phyloP scores from a whole-genome alignment of 129 eudicot genomes.

The Flaveria ramosissima region DNA sequence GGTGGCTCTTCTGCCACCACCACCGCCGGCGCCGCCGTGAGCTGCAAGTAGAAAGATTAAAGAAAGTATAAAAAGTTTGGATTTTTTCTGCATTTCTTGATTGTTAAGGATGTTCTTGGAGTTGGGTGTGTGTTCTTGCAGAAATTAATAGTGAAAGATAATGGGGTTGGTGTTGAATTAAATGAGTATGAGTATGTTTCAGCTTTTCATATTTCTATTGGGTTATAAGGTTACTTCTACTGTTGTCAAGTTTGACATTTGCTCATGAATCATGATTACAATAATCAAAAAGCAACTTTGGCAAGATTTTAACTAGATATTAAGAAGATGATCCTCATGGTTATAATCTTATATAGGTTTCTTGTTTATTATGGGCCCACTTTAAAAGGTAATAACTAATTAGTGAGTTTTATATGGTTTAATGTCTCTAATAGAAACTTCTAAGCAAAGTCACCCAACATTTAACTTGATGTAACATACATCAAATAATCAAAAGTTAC shows the following conservation, averaged over 20 bases:
- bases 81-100: constrained; percentile 16
- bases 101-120: constrained; percentile 22
- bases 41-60: constrained; percentile 27
- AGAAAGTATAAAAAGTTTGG: constrained; percentile 24
- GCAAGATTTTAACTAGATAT: background rate
- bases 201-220: constrained; percentile 1
- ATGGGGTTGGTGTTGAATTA: constrained; percentile 41
- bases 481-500: background rate
- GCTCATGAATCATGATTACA: constrained; percentile 11
- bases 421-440: background rate
- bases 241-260: constrained; percentile 29
- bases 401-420: background rate
- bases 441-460: background rate
- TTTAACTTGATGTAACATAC: background rate
- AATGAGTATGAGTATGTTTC: constrained; percentile 34
- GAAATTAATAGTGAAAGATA: constrained; percentile 32
- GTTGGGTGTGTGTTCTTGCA: constrained; percentile 23
- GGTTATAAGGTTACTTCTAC: background rate
- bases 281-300: background rate
- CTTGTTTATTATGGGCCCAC: background rate
- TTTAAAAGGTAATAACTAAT: background rate
- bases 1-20: constrained; percentile 18
- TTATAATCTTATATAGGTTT: background rate
- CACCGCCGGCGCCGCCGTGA: background rate
- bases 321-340: constrained; percentile 4